These are phyloP conservation scores for Schizochytrium sp. DNA, from an alignment of 108 stramenopile species.

Conservation along the genomic window DNA sequence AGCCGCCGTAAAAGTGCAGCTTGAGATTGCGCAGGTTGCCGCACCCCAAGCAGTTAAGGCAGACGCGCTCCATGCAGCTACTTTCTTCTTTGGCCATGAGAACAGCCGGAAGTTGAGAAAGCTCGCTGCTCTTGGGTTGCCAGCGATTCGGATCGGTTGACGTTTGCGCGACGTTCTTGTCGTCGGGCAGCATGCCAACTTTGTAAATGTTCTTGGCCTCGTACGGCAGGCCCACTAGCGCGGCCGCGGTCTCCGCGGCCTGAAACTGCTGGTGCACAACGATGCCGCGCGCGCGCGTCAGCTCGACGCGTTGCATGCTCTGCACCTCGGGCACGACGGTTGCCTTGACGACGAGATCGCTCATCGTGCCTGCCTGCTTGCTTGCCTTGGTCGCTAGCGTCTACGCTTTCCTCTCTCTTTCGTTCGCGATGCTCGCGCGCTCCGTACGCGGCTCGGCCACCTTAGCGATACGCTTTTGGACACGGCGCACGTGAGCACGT, in stretches of 20 bases:
- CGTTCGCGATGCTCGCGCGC: too few species aligned
- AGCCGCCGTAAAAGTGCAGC: neutral
- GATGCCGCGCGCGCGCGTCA: neutral
- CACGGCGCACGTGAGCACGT: too few species aligned
- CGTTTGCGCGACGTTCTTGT: neutral
- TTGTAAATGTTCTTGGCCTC: neutral
- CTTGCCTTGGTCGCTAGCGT: too few species aligned
- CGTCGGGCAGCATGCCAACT: neutral
- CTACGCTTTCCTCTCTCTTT: too few species aligned
- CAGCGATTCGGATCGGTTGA: neutral
- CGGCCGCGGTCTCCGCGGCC: neutral
- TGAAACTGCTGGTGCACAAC: neutral
- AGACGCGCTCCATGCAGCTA: neutral
- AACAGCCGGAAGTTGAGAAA: neutral
- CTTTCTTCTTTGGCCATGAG: neutral
- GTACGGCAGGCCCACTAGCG: neutral
- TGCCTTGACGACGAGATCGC: too few species aligned
- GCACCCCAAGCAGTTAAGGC: neutral
- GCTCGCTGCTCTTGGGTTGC: neutral
- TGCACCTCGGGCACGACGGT: neutral
- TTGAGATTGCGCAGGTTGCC: conserved; percentile 12
- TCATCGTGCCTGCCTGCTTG: too few species aligned
- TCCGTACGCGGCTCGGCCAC: too few species aligned
- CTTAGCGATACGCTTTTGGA: too few species aligned
- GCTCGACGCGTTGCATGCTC: neutral